A percentile compares a stretch with the other conserved stretches of the same genome.
Evolutionary conservation across 306 rosid genomes (phyloP).

Genomic region (Prosopis cineraria): DNA sequence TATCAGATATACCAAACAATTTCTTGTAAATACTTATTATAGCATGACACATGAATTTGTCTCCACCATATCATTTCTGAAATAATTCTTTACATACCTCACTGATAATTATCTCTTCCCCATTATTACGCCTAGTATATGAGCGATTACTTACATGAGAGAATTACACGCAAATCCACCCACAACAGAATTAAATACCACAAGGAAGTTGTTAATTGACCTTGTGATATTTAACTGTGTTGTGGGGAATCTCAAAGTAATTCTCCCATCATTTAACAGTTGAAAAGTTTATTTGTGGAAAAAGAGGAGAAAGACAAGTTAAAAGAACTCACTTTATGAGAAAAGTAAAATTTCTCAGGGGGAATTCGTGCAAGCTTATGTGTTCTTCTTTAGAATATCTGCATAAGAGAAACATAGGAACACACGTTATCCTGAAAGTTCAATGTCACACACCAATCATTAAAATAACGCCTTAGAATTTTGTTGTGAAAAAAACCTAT

Average conservation of each 20-base stretch:
- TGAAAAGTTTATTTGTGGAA: too few species aligned
- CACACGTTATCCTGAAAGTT: background rate
- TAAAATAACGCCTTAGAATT: background rate
- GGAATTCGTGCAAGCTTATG: slow-evolving; percentile 52
- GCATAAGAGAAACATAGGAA: slow-evolving; percentile 25
- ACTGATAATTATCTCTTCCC: background rate
- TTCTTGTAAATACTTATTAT: background rate
- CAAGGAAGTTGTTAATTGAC: too few species aligned
- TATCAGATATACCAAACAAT: slow-evolving; percentile 12
- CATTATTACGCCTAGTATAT: background rate
- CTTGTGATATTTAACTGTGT: too few species aligned
- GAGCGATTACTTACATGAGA: background rate
- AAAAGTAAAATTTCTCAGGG: slow-evolving; percentile 69
- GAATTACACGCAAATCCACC: too few species aligned
- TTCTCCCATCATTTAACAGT: too few species aligned
- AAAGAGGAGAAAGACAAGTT: background rate
- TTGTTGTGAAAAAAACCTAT: slow-evolving; percentile 8
- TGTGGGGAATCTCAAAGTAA: too few species aligned
- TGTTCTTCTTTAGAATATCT: slow-evolving; percentile 95
- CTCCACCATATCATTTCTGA: background rate
- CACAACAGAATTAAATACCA: too few species aligned
- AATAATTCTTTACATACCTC: slow-evolving; percentile 17
- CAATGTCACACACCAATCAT: slow-evolving; percentile 7
- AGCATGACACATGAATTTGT: slow-evolving; percentile 16
- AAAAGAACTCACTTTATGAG: slow-evolving; percentile 69